These are phyloP conservation scores for Erodium trifolium DNA, from an alignment of 441 rosid species.

Conservation along the genomic window DNA sequence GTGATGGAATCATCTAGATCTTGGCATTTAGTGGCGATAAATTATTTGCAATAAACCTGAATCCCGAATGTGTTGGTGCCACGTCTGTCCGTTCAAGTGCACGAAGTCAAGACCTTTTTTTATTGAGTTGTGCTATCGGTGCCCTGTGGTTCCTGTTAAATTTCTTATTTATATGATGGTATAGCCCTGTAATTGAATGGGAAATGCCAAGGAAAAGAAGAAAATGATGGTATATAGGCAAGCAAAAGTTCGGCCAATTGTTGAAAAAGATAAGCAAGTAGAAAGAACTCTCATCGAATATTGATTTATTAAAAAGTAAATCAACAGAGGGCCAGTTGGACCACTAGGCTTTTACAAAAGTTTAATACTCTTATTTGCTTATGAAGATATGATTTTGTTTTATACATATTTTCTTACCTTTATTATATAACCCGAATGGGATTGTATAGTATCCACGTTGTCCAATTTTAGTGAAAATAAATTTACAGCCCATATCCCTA, in stretches of 20 bases:
- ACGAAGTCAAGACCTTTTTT: not conserved
- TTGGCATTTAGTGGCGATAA: not conserved
- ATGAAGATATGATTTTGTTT: not conserved
- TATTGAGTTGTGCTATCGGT: not conserved
- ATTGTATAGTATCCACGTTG: not conserved
- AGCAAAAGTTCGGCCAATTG: not conserved
- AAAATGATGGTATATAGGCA: not conserved
- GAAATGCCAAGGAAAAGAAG: no score
- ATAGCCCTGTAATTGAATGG: not conserved
- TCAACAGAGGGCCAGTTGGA: not conserved
- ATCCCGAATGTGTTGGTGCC: not conserved
- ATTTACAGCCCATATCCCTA: not conserved
- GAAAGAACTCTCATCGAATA: not conserved
- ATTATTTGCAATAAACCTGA: not conserved
- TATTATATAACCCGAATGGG: not conserved
- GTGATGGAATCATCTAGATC: not conserved
- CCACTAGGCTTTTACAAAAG: not conserved
- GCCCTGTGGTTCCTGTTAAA: not conserved
- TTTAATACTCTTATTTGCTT: not conserved
- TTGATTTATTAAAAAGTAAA: not conserved
- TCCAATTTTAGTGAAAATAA: not conserved
- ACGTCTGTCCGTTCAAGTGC: not conserved
- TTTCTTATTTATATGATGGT: not conserved
- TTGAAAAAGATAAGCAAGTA: not conserved
- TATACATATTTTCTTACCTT: slow-evolving; percentile 2